Base-by-base conservation (phyloP, 805 yeast genomes). In the Candida suzukii region DNA sequence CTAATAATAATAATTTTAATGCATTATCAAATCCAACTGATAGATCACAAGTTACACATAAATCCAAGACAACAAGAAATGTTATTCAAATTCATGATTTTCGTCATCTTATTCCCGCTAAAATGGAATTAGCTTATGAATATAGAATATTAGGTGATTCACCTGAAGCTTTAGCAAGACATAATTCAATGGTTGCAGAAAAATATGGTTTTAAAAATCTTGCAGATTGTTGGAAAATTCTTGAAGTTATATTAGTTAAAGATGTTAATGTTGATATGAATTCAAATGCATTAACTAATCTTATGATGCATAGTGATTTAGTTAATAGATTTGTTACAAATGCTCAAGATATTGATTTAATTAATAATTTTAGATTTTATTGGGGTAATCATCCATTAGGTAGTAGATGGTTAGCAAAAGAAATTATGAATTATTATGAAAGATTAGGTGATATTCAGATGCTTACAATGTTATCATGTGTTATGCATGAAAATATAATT, bases 351-450 rank as follows among this genome's bases (percentile, higher is more conserved):
- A 35, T 41, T 2, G 51, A 47, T 11, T 3, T 28, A 2, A 38
- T 46, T 9, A 46, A 43, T 7, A 50, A 49, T 41, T 52, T 47
- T 38, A 43, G 60, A 19, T 74, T 76, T 45, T 74, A 71, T 43
- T 90, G 96, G 96, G 91, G 91, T 0, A 62, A 73, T 4, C 95
- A 86, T 56, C 90, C 88, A 0, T 74, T 82, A 56, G 95, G 95
- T 1, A 70, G 78, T 31, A 50, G 69, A 12, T 76, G 87, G 84
- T 63, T 87, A 19, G 68, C 87, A 0, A 69, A 69, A 21, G 75
- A 77, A 44, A 65, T 88, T 31, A 67, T 90, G 53, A 54, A 58
- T 1, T 80, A 81, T 50, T 88, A 80, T 54, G 93, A 82, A 50
- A 61, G 52, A 27, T 54, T 68, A 33, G 78, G 80, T 2, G 83